These are phyloP conservation scores for Ogataea polymorpha DNA, from an alignment of 805 yeast genomes.

Conservation along the genomic window DNA sequence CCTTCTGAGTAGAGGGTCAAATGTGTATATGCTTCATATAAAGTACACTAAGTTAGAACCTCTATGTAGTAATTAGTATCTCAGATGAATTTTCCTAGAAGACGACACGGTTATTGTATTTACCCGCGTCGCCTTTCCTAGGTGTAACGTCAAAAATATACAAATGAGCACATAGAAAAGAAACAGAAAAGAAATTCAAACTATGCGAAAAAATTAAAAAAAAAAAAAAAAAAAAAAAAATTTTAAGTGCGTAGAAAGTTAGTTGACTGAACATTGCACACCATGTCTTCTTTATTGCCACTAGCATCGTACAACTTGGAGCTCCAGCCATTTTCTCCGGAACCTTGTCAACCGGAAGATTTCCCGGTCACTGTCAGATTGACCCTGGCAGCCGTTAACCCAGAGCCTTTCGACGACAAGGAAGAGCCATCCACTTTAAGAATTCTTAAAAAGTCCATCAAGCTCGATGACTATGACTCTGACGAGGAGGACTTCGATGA, in stretches of 20 bases:
- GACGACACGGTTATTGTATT: too few species aligned
- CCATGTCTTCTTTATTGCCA: conserved; percentile 74
- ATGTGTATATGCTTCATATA: background rate
- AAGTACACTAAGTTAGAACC: background rate
- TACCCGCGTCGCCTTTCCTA: conserved; percentile 5
- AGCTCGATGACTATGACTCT: conserved; percentile 42
- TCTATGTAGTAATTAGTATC: too few species aligned
- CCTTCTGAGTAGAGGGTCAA: conserved; percentile 58
- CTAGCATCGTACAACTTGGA: conserved; percentile 84
- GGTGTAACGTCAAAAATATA: too few species aligned
- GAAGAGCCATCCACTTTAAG: conserved; percentile 86
- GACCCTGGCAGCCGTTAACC: conserved; percentile 95
- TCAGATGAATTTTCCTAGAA: too few species aligned
- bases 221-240: conserved; percentile 3
- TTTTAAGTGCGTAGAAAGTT: background rate
- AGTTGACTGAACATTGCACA: background rate
- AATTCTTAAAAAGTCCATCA: conserved; percentile 66
- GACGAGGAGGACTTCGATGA: conserved; percentile 37
- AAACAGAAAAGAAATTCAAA: background rate
- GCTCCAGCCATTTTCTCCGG: conserved; percentile 82
- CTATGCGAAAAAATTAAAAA: background rate
- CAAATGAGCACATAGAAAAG: too few species aligned
- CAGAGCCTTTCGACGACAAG: conserved; percentile 77
- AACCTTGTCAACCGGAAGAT: conserved; percentile 80
- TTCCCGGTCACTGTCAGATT: conserved; percentile 87